These are phyloP conservation scores for Haplosporangium sp. DNA, from an alignment of 371 early-diverging fungal species.

Conservation along the genomic window DNA sequence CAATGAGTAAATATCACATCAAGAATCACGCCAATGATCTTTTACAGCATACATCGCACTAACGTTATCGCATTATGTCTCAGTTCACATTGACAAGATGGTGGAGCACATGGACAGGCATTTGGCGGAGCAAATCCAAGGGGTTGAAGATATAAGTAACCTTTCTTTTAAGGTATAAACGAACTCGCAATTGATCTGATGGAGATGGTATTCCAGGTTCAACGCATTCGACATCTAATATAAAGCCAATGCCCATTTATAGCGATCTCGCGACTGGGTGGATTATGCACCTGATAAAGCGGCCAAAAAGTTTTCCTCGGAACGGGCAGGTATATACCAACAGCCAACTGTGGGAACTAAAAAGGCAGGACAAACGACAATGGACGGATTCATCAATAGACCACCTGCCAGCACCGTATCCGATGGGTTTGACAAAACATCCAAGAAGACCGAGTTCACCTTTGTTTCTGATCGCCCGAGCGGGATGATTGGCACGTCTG, in stretches of 20 bases:
- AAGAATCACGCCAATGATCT: not conserved
- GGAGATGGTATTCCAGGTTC: no score
- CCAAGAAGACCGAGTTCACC: not conserved
- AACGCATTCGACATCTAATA: not conserved
- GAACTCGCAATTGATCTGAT: not conserved
- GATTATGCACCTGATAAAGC: not conserved
- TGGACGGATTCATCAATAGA: conserved; percentile 37
- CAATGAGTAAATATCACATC: conserved; percentile 15
- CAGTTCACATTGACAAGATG: conserved; percentile 39
- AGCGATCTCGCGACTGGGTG: not conserved
- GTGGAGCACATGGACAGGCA: conserved; percentile 47
- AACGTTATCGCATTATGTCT: not conserved
- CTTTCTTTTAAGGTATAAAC: not conserved
- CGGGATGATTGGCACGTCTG: not conserved
- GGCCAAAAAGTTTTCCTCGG: not conserved
- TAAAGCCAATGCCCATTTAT: not conserved
- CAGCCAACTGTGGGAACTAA: not conserved
- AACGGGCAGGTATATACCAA: not conserved
- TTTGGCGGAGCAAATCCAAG: conserved; percentile 39
- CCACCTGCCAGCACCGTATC: not conserved
- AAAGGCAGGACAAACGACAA: conserved; percentile 40
- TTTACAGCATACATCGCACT: not conserved
- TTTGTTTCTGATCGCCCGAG: conserved; percentile 11
- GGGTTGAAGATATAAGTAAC: not conserved
- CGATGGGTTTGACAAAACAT: not conserved